Percentiles rank a stretch among this genome's conserved stretches.
Evolutionary conservation across 768 basidiomycete species (phyloP).

Genomic region (Mycena rosella): DNA sequence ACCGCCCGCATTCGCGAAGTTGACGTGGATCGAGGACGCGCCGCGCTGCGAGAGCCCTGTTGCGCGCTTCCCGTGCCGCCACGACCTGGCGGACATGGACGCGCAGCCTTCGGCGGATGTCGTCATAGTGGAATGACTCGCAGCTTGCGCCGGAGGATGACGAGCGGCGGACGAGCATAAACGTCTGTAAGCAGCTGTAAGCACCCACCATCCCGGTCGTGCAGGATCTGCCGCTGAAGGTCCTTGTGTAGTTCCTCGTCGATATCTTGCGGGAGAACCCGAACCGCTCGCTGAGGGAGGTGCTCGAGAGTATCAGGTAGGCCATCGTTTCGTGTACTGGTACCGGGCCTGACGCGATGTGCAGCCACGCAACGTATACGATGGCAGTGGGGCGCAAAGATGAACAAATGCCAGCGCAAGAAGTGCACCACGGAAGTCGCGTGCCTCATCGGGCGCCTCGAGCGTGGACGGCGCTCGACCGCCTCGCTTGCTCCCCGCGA

Average conservation of each 20-base stretch:
- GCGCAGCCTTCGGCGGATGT: conserved; percentile 26
- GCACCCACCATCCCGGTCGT: no score
- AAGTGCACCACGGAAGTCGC: neutral
- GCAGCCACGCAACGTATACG: no score
- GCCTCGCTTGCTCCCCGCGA: neutral
- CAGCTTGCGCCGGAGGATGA: conserved; percentile 32
- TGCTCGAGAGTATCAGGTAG: no score
- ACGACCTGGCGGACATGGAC: neutral
- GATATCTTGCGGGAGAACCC: no score
- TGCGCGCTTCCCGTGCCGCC: conserved; percentile 5
- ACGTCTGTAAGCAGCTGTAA: no score
- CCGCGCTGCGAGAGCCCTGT: conserved; percentile 7
- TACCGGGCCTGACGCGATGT: no score
- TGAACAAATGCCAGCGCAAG: neutral
- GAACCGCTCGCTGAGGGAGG: no score
- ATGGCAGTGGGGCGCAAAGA: neutral
- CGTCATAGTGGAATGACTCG: conserved; percentile 31
- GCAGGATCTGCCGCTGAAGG: no score
- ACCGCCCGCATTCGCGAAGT: neutral
- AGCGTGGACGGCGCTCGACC: neutral
- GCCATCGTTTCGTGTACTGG: no score
- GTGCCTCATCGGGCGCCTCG: no score
- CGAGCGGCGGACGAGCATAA: neutral
- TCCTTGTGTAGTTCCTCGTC: no score
- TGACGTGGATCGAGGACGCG: neutral